Evolutionary conservation across 495 filamentous ascomycete species (phyloP).

Genomic region (Neurospora cerealis): DNA sequence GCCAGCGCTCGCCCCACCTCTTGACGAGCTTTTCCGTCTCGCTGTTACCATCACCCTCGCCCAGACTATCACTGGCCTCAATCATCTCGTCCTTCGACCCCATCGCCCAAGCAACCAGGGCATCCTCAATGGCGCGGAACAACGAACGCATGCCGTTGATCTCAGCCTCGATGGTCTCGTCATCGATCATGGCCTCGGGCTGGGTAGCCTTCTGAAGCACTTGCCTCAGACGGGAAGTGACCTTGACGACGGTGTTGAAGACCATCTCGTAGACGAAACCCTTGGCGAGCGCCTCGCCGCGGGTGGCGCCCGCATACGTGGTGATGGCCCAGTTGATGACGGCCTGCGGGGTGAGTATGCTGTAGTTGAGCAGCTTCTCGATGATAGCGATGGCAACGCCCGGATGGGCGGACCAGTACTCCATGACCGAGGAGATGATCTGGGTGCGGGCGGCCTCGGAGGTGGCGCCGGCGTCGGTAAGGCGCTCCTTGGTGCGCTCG

Average conservation of each 20-base stretch:
- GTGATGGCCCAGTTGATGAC: slow-evolving; percentile 84
- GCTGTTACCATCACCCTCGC: slow-evolving; percentile 38
- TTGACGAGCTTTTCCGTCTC: slow-evolving; percentile 56
- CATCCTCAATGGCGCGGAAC: slow-evolving; percentile 73
- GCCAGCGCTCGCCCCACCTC: slow-evolving; percentile 78
- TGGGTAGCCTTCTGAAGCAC: slow-evolving; percentile 48
- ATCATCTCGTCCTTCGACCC: slow-evolving; percentile 64
- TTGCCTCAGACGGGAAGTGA: slow-evolving; percentile 80
- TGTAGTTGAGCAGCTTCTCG: slow-evolving; percentile 97
- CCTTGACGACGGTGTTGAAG: slow-evolving; percentile 78
- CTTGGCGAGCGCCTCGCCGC: slow-evolving; percentile 57
- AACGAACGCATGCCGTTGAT: slow-evolving; percentile 63
- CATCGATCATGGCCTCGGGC: slow-evolving; percentile 28
- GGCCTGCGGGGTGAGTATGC: slow-evolving; percentile 69
- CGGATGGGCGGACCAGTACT: slow-evolving; percentile 88
- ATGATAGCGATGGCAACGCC: slow-evolving; percentile 88
- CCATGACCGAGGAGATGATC: slow-evolving; percentile 81
- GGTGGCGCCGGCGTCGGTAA: slow-evolving; percentile 63
- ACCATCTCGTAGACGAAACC: slow-evolving; percentile 83
- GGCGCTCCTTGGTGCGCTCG: slow-evolving; percentile 87
- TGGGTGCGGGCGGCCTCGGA: slow-evolving; percentile 69
- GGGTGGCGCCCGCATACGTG: slow-evolving; percentile 36
- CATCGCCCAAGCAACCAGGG: slow-evolving; percentile 58
- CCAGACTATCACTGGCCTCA: slow-evolving; percentile 36
- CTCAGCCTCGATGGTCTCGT: slow-evolving; percentile 52